These are phyloP conservation scores for Mucor mucedo DNA, from an alignment of 371 early-diverging fungal species.

Conservation along the genomic window DNA sequence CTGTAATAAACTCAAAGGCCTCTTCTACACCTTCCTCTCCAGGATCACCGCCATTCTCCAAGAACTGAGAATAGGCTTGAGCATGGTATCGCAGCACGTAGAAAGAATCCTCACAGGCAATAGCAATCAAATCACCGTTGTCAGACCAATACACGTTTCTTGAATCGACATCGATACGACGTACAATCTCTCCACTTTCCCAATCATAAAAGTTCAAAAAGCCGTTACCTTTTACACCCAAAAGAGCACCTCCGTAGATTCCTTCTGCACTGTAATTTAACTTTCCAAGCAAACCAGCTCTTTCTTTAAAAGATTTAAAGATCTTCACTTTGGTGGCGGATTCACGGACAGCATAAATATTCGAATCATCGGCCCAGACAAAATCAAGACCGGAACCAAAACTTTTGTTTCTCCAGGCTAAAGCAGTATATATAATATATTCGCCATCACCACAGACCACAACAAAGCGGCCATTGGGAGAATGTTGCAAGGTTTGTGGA, in stretches of 20 bases:
- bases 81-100: conserved; percentile 92
- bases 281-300: conserved; percentile 64
- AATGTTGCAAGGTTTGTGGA: conserved; percentile 95
- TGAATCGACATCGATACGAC: conserved; percentile 93
- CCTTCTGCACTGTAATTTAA: conserved; percentile 88
- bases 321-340: conserved; percentile 84
- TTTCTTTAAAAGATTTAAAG: conserved; percentile 94
- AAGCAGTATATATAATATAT: conserved; percentile 98
- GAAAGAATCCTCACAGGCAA: conserved; percentile 90
- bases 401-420: conserved; percentile 99
- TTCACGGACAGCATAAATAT: conserved; percentile 95
- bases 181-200: conserved; percentile 90
- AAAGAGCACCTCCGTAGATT: conserved; percentile 92
- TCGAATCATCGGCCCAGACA: conserved; percentile 96
- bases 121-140: conserved; percentile 88
- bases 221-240: conserved; percentile 84
- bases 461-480: conserved; percentile 97
- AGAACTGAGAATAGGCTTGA: conserved; percentile 76
- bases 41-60: conserved; percentile 76
- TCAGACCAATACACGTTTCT: conserved; percentile 94
- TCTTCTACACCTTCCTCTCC: conserved; percentile 96
- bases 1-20: conserved; percentile 93
- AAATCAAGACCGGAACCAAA: conserved; percentile 95
- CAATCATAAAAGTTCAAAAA: conserved; percentile 96
- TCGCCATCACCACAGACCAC: conserved; percentile 99